Conservation (phyloP, 2,329 filamentous ascomycete species). For the Aaosphaeria arxii region DNA sequence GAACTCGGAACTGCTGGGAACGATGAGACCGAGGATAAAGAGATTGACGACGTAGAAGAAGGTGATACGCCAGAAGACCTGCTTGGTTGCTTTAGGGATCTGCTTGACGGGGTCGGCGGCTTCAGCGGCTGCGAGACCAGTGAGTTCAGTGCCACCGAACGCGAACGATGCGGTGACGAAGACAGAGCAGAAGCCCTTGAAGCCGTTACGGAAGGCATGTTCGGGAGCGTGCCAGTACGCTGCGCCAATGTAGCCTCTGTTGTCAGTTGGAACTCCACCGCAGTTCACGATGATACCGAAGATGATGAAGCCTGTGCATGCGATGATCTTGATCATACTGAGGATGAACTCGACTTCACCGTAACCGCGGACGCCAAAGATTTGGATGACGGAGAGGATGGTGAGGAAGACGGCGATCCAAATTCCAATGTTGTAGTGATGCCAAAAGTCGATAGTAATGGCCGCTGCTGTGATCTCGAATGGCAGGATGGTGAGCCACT, state of each 20-base stretch:
- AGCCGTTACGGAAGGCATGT: slow-evolving; percentile 52
- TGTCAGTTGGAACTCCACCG: slow-evolving; percentile 56
- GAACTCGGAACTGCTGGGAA: slow-evolving; percentile 27
- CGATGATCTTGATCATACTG: slow-evolving; percentile 56
- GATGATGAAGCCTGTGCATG: slow-evolving; percentile 63
- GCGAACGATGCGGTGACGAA: slow-evolving; percentile 62
- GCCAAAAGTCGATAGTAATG: slow-evolving; percentile 31
- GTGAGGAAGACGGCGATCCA: slow-evolving; percentile 32
- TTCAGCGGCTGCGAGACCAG: slow-evolving; percentile 58
- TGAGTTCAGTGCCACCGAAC: slow-evolving; percentile 60
- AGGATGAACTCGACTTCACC: slow-evolving; percentile 55
- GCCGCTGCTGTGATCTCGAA: slow-evolving; percentile 34
- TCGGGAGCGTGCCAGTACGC: slow-evolving; percentile 58
- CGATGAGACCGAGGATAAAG: slow-evolving; percentile 39
- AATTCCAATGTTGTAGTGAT: slow-evolving; percentile 17
- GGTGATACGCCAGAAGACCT: slow-evolving; percentile 43
- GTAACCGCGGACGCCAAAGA: slow-evolving; percentile 34
- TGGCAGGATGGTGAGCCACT: slow-evolving; percentile 29
- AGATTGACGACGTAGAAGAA: slow-evolving; percentile 43
- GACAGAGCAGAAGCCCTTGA: slow-evolving; percentile 61
- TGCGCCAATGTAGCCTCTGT: slow-evolving; percentile 57
- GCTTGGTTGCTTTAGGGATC: slow-evolving; percentile 41
- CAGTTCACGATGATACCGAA: slow-evolving; percentile 59
- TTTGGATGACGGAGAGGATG: slow-evolving; percentile 21
- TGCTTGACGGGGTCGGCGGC: slow-evolving; percentile 50